Evolutionary conservation across 129 eudicot genomes (phyloP).

Genomic region (Artemisia annua): DNA sequence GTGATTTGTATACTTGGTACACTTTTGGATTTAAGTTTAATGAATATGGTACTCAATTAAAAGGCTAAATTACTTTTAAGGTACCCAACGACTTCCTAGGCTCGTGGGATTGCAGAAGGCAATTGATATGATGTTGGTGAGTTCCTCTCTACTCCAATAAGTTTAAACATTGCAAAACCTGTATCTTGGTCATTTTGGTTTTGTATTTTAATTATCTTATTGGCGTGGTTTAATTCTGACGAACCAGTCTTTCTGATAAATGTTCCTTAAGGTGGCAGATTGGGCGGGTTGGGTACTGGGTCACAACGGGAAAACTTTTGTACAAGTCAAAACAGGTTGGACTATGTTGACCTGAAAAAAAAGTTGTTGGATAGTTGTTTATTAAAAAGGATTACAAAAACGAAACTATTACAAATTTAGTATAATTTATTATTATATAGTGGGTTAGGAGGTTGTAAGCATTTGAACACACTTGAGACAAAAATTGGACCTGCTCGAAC

Average conservation of each 20-base stretch:
- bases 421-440: too few relatives aligned
- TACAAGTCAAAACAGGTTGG: neutral
- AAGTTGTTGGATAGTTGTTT: neutral
- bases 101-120: slow-evolving; percentile 85
- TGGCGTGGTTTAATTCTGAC: neutral
- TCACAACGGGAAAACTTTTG: neutral
- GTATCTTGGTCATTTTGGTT: slow-evolving; percentile 8
- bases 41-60: neutral
- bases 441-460: neutral
- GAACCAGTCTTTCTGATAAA: slow-evolving; percentile 5
- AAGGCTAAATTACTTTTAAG: slow-evolving; percentile 32
- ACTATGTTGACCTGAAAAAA: neutral
- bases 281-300: neutral
- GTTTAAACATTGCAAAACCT: neutral
- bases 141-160: slow-evolving; percentile 24
- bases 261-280: neutral
- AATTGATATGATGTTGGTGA: slow-evolving; percentile 93
- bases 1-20: slow-evolving; percentile 11
- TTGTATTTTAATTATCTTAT: neutral
- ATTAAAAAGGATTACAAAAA: too few relatives aligned
- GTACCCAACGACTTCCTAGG: slow-evolving; percentile 98
- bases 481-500: too few relatives aligned
- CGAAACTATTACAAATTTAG: neutral
- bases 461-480: neutral
- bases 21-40: slow-evolving; percentile 12